phyloP scores from a whole-genome alignment of 2,329 filamentous ascomycete species.

The Echinosphaeria canescens region DNA sequence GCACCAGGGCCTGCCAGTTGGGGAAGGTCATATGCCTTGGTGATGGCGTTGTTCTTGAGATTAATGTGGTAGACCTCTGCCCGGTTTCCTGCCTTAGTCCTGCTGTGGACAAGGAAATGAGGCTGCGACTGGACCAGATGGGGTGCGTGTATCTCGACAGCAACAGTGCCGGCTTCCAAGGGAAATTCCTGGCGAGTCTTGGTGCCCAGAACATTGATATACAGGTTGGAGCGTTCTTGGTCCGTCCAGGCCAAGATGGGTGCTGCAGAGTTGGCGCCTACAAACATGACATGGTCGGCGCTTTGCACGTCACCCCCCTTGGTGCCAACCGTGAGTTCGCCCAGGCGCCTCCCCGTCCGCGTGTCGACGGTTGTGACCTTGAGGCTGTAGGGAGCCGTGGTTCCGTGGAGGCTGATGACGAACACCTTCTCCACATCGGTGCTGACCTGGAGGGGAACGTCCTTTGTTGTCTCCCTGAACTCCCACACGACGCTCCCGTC shows the following conservation, averaged over 20 bases:
- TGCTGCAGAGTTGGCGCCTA: slow-evolving; percentile 54
- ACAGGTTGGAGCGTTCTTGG: slow-evolving; percentile 34
- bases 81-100: slow-evolving; percentile 48
- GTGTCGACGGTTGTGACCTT: slow-evolving; percentile 56
- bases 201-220: slow-evolving; percentile 47
- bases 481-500: slow-evolving; percentile 65
- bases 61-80: slow-evolving; percentile 77
- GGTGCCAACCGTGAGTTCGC: slow-evolving; percentile 49
- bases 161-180: slow-evolving; percentile 21
- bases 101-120: slow-evolving; percentile 72
- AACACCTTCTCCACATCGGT: slow-evolving; percentile 50
- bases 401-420: slow-evolving; percentile 53
- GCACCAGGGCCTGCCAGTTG: slow-evolving; percentile 46
- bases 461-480: slow-evolving; percentile 43
- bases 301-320: slow-evolving; percentile 53
- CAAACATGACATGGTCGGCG: slow-evolving; percentile 45
- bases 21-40: slow-evolving; percentile 65
- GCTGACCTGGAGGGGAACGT: slow-evolving; percentile 55
- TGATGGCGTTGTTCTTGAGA: slow-evolving; percentile 41
- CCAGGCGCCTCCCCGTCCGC: slow-evolving; percentile 46
- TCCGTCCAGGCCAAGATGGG: slow-evolving; percentile 62
- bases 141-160: slow-evolving; percentile 51
- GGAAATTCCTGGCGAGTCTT: slow-evolving; percentile 32
- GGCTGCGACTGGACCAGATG: slow-evolving; percentile 47
- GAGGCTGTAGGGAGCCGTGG: slow-evolving; percentile 50